Evolutionary conservation across 192 early-diverging fungal species (phyloP).

Genomic region (Backusella mclennaniae): DNA sequence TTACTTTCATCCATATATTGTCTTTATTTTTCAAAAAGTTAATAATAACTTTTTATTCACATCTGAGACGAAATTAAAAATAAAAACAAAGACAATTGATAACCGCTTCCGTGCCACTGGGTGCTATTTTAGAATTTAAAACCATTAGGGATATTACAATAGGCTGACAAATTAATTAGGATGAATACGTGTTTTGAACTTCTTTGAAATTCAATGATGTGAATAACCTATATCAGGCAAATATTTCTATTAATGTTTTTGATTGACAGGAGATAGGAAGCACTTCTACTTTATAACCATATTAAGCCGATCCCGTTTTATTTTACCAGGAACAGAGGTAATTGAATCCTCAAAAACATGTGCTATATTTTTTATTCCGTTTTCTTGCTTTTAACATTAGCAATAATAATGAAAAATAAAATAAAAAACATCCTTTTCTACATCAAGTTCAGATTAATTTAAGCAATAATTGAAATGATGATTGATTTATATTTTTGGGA

Average conservation of each 20-base stretch:
- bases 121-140: background rate
- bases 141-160: background rate
- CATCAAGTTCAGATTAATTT: too few relatives aligned
- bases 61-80: background rate
- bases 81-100: background rate
- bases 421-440: too few relatives aligned
- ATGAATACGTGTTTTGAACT: background rate
- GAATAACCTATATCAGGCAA: background rate
- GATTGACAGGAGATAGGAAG: background rate
- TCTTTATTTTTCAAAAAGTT: background rate
- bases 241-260: background rate
- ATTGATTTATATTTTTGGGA: too few relatives aligned
- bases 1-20: background rate
- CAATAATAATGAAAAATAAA: background rate
- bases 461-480: too few relatives aligned
- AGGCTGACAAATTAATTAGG: background rate
- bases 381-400: background rate
- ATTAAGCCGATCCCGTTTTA: background rate
- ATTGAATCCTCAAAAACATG: background rate
- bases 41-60: background rate
- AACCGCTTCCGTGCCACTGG: background rate
- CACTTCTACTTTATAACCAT: too few relatives aligned
- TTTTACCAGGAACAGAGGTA: background rate
- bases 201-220: background rate
- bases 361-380: background rate